Base-by-base conservation (phyloP, 495 filamentous ascomycete species). In the Filosporella fistucella region DNA sequence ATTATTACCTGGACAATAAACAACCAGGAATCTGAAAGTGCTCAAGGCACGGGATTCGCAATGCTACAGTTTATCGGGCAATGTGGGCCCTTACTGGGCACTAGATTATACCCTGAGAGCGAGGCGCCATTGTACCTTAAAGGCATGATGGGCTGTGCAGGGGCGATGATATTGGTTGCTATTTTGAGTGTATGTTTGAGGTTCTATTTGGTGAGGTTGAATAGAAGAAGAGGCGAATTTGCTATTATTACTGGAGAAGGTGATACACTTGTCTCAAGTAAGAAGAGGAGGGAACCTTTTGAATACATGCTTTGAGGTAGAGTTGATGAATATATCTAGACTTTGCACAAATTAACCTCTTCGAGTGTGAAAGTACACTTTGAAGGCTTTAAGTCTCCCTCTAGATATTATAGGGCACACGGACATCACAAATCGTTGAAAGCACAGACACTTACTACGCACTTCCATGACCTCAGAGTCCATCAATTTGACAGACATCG, bases 1-100 rank as follows among this genome's bases (percentile, higher is more conserved):
- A 81, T 86, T 25, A 74, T 91, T 29, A 78, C 85, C 7, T 90
- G 86, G 87, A 80, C 76, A 42, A 62, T 86, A 41, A 89, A 88
- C 50, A 89, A 89, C 57, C 78, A 86, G 59, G 70, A 76, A 42
- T 78, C 70, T 0, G 78, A 81, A 52, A 75, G 70, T 2, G 67
- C 75, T 11, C 71, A 79, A 26, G 84, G 87, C n/a, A 75, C 72
- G n/a, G 83, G 83, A 17, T 88, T 90, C 48, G 78, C 84, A 25
- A 64, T 91, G 36, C 63, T 89, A 49, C 86, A 89, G 49, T 33
- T 81, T 11, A 69, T 90, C 11, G 86, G 86, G 1, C 86, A 90
- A 60, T 78, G 71, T 40, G 81, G 85, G 3, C 85, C 86, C 6
- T 70, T 91, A 9, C 62, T 89, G 7, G 86, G 86, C 2, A 88